Evolutionary conservation across 2,329 filamentous ascomycete genomes (phyloP).

Genomic region (Cladophialophora immunda): DNA sequence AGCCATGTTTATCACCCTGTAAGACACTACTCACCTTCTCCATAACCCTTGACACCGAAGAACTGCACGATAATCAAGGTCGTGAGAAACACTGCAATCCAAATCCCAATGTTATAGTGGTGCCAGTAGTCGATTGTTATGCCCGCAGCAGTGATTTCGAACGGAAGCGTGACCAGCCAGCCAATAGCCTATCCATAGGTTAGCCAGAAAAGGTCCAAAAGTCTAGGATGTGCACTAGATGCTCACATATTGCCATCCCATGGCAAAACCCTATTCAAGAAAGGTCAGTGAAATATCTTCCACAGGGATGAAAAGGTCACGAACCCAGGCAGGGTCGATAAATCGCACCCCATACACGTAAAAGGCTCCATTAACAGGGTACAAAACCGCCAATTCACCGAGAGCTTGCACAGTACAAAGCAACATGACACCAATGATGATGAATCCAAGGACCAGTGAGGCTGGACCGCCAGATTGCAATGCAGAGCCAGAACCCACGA

Average conservation of each 20-base stretch:
- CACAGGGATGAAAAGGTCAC: slow-evolving; percentile 2
- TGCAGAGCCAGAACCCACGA: slow-evolving; percentile 42
- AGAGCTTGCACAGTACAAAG: slow-evolving; percentile 91
- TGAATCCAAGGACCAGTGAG: slow-evolving; percentile 53
- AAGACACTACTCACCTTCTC: slow-evolving; percentile 60
- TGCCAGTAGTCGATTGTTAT: slow-evolving; percentile 44
- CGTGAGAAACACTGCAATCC: slow-evolving; percentile 81
- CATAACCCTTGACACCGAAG: slow-evolving; percentile 87
- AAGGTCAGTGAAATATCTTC: background rate
- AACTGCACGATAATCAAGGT: slow-evolving; percentile 82
- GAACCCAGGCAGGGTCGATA: slow-evolving; percentile 86
- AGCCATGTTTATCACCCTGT: background rate
- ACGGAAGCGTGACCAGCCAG: slow-evolving; percentile 83
- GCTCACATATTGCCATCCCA: slow-evolving; percentile 85
- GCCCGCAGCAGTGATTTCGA: slow-evolving; percentile 87
- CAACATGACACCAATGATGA: slow-evolving; percentile 76
- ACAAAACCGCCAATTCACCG: slow-evolving; percentile 88
- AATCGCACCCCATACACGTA: slow-evolving; percentile 91
- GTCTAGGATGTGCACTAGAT: background rate
- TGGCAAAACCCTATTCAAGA: slow-evolving; percentile 71
- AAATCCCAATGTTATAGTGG: slow-evolving; percentile 67
- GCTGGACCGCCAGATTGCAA: slow-evolving; percentile 50
- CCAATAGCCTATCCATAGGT: slow-evolving; percentile 66
- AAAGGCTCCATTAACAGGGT: slow-evolving; percentile 90
- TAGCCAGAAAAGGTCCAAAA: background rate